Base-by-base conservation (phyloP, 2,329 filamentous ascomycete species). In the Penicillium vulpinum region DNA sequence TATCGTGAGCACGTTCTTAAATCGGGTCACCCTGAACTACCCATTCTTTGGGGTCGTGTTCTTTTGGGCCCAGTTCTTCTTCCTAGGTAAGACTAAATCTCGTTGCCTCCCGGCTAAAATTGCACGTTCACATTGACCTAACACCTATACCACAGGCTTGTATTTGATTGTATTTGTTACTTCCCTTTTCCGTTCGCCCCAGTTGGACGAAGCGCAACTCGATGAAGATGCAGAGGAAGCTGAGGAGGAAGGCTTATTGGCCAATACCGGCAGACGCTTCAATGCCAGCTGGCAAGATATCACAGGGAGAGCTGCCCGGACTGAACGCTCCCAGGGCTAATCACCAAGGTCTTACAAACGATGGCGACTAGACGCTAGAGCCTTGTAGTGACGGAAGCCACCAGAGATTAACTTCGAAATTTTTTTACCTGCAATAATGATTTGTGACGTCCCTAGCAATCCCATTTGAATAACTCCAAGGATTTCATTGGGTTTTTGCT, bases 51-150 rank as follows among this genome's bases (percentile, higher is more conserved):
- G 94, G 11, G 86, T 88, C 11, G 79, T 97, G n/a, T 85, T 91
- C 64, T 99, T 97, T 75, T 99, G 92, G 92, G 90, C 92, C 0
- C 94, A 99, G 69, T 97, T 97, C 70, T 89, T 84, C 13, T 97
- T 99, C 77, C 77, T 99, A 41, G 88, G 79, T 79, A 73, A 65
- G 70, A 35, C n/a, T 28, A 58, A 40, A 16, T 8, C 9, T 41
- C 40, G 18, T n/a, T 22, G 33, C 15, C 16, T n/a, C n/a, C 28
- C n/a, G 9, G 29, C 24, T 13, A 15, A n/a, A 11, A 21, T 47
- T 24, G 13, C 15, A 41, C 35, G 3, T 36, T 44, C 39, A 45
- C 33, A 48, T 40, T 52, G 28, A 57, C 40, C 33, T 18, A 39
- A 26, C 44, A 52, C 21, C 6, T 18, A 38, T 26, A 13, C 8